A percentile compares a stretch with the other conserved stretches of the same genome.
Conservation (phyloP, 345 rosid species). For the Melaleuca alternifolia region DNA sequence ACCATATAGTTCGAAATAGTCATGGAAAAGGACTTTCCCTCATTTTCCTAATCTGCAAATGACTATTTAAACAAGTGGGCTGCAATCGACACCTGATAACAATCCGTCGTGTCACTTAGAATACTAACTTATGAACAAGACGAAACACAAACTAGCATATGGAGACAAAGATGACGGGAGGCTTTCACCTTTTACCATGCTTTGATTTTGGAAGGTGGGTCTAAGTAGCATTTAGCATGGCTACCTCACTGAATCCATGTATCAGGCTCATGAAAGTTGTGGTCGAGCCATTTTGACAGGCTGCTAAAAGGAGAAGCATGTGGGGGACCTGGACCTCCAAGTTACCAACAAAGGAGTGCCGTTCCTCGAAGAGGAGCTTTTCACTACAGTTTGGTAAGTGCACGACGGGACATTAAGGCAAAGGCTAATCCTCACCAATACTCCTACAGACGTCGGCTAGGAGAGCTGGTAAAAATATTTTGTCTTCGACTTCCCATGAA, state of each 20-base stretch:
- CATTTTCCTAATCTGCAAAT: too few species aligned
- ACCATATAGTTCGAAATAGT: neutral
- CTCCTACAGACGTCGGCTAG: neutral
- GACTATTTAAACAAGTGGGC: neutral
- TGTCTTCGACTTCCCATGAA: neutral
- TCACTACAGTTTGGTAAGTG: neutral
- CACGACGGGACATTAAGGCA: neutral
- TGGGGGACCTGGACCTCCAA: neutral
- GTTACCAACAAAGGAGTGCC: neutral
- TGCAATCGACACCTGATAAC: neutral
- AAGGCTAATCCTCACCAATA: neutral
- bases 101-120: neutral
- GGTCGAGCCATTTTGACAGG: neutral
- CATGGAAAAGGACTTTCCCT: neutral
- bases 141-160: neutral
- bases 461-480: neutral
- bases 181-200: neutral
- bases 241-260: neutral
- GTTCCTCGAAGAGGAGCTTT: neutral
- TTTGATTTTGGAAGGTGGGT: neutral
- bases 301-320: neutral
- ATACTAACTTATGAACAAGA: neutral
- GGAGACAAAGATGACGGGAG: neutral
- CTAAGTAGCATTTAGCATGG: neutral
- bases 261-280: neutral